A percentile compares a stretch with the other conserved stretches of the same genome.
Evolutionary conservation across 768 basidiomycete species (phyloP).

Genomic region (Mycena floridula): DNA sequence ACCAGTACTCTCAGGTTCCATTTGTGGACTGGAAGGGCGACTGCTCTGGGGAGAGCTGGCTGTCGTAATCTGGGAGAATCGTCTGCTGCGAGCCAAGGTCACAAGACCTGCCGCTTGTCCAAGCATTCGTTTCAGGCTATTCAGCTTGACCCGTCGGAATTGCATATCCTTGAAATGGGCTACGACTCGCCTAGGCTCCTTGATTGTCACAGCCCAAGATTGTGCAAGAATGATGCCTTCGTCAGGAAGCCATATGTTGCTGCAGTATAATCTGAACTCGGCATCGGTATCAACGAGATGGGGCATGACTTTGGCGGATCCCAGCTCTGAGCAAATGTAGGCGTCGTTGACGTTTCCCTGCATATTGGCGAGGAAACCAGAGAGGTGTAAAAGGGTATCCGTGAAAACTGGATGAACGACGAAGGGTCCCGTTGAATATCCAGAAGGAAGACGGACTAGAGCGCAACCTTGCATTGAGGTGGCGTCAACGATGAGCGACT

Average conservation of each 20-base stretch:
- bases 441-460: constrained; percentile 32
- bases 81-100: background rate
- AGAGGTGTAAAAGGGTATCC: constrained; percentile 62
- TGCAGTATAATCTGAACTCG: constrained; percentile 48
- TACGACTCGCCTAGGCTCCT: constrained; percentile 34
- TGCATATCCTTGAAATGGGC: constrained; percentile 51
- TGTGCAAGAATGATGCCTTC: constrained; percentile 44
- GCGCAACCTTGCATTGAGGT: constrained; percentile 49
- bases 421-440: constrained; percentile 25
- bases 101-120: constrained; percentile 13
- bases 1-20: no score
- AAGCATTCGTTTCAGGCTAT: constrained; percentile 42
- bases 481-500: constrained; percentile 42
- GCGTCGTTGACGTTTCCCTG: constrained; percentile 43
- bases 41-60: background rate
- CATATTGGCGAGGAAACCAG: constrained; percentile 66
- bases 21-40: background rate
- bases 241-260: constrained; percentile 33
- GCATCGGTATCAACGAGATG: constrained; percentile 31
- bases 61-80: background rate
- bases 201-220: constrained; percentile 39
- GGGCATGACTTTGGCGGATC: constrained; percentile 39
- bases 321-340: constrained; percentile 58
- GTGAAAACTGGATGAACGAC: constrained; percentile 51
- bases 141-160: constrained; percentile 51